These are phyloP conservation scores for Aspergillus brunneoviolaceus DNA, from an alignment of 2,329 filamentous ascomycete species.

Conservation along the genomic window DNA sequence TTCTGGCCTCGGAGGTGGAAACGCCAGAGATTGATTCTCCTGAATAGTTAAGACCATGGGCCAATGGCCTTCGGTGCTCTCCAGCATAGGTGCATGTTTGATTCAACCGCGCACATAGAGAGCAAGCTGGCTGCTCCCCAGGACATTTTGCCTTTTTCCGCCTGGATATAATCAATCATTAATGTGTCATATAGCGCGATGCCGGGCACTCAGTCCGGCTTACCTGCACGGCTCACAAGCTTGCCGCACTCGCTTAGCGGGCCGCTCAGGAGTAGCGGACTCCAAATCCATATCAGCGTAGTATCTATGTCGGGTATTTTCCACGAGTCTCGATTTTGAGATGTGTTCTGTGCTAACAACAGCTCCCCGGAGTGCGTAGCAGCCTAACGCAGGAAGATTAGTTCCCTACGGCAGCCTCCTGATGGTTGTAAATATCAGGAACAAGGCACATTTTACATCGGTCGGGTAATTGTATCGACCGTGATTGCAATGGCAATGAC, in stretches of 20 bases:
- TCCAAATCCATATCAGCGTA: background rate
- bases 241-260: constrained; percentile 39
- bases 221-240: constrained; percentile 47
- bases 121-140: constrained; percentile 52
- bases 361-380: background rate
- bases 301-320: background rate
- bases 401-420: background rate
- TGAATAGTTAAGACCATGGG: constrained; percentile 6
- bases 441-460: background rate
- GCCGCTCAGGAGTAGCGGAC: constrained; percentile 23
- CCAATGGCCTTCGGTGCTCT: constrained; percentile 28
- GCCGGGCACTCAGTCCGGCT: constrained; percentile 10
- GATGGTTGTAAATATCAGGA: background rate
- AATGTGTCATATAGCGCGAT: constrained; percentile 5
- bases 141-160: constrained; percentile 55
- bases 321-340: background rate
- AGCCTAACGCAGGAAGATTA: background rate
- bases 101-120: constrained; percentile 50
- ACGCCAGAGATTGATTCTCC: constrained; percentile 17
- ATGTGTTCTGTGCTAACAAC: background rate
- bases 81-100: constrained; percentile 49
- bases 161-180: constrained; percentile 29
- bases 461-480: background rate
- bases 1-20: constrained; percentile 11
- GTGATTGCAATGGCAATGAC: background rate